phyloP scores from a whole-genome alignment of 441 rosid genomes.

The Mallotus japonicus region DNA sequence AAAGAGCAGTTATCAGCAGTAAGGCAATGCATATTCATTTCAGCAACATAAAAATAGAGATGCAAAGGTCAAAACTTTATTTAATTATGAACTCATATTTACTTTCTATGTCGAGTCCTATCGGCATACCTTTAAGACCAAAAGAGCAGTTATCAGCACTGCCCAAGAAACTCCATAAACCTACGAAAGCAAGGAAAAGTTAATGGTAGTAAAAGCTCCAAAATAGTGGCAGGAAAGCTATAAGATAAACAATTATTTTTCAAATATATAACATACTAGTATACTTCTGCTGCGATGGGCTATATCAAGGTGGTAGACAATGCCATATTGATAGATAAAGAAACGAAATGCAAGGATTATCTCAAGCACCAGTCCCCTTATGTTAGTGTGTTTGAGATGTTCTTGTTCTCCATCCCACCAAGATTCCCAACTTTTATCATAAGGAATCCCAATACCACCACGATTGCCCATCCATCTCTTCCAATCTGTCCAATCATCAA shows the following conservation, averaged over 20 bases:
- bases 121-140: conserved; percentile 72
- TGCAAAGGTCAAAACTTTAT: not conserved
- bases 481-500: conserved; percentile 99
- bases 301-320: conserved; percentile 91
- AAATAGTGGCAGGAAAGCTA: not conserved
- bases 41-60: not conserved
- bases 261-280: conserved; percentile 43
- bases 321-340: conserved; percentile 87
- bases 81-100: not conserved
- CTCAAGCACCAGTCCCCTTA: conserved; percentile 73
- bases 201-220: not conserved
- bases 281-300: conserved; percentile 57
- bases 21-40: not conserved
- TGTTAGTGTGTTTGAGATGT: conserved; percentile 66
- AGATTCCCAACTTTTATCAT: conserved; percentile 87
- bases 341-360: conserved; percentile 74
- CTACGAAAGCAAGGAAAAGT: conserved; percentile 38
- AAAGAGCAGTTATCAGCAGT: too few species aligned
- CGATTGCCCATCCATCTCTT: conserved; percentile 95
- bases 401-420: conserved; percentile 97
- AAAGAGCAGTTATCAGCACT: conserved; percentile 57
- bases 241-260: conserved; percentile 8
- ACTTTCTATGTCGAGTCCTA: not conserved
- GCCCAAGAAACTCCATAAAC: conserved; percentile 90
- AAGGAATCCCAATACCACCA: conserved; percentile 84